These are phyloP conservation scores for Calonectria crousiana DNA, from an alignment of 2,329 filamentous ascomycete species.

Conservation along the genomic window DNA sequence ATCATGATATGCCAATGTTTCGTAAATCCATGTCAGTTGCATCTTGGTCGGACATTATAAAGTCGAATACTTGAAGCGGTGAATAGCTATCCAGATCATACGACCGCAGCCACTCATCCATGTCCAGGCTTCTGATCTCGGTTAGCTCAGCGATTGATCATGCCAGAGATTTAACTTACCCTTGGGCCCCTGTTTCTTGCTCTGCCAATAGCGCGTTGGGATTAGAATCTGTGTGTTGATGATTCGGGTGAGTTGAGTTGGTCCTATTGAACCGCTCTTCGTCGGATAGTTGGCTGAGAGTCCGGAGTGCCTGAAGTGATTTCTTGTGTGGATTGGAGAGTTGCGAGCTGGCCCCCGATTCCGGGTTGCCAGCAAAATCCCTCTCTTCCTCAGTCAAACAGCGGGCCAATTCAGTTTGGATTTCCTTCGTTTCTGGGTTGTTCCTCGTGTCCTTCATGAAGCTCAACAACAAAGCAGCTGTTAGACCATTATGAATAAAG, in stretches of 20 bases:
- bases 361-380: neutral
- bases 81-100: constrained; percentile 32
- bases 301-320: constrained; percentile 26
- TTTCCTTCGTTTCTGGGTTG: constrained; percentile 20
- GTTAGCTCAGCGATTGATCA: neutral
- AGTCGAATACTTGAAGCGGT: constrained; percentile 32
- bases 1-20: constrained; percentile 49
- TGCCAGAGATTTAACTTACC: neutral
- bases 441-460: constrained; percentile 24
- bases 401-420: constrained; percentile 30
- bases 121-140: neutral
- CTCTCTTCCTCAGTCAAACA: constrained; percentile 19
- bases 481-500: constrained; percentile 35
- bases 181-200: neutral
- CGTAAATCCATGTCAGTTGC: constrained; percentile 9
- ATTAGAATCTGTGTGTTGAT: neutral
- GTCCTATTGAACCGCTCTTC: neutral
- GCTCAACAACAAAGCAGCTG: constrained; percentile 32
- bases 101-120: constrained; percentile 31
- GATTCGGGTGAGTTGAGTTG: no score
- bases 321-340: constrained; percentile 30
- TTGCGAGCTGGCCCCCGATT: neutral
- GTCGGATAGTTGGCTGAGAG: constrained; percentile 5
- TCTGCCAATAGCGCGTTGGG: neutral
- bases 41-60: constrained; percentile 32